Evolutionary conservation across 1,139 yeast genomes (phyloP), one percentile per base, ranked within the genome.

Genomic region (Kluyveromyces sp.): DNA sequence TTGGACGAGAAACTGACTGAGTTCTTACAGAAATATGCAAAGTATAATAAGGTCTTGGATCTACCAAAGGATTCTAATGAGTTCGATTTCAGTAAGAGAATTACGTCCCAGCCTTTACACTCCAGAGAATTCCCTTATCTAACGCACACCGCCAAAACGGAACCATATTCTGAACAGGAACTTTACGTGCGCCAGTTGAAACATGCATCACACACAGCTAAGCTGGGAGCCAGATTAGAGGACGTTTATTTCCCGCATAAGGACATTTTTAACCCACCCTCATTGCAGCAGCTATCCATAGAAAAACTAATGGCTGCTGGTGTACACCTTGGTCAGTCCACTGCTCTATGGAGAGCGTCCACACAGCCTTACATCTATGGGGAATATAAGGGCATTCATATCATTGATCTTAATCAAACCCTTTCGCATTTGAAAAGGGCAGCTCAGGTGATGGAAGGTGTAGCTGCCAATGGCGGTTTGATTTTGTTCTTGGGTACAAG

Each of bases 321-420:
- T 37, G 92, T 92, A 42, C 98, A 92, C 64, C 70, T 92, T 54
- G 98, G 98, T 25, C 96, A 92, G 58, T 76, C 95, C 3, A 83
- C 80, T 32, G 71, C 85, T 3, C 69, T 82, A 53, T 83, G 85
- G 77, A 79, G 95, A 55, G 80, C 92, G n/a, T 75, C 83, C 30
- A 85, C 89, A 37, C 94, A 88, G 64, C 94, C 94, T 11, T 92
- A 73, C 63, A 75, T 92, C 42, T 83, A 83, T 58, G 98, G 97
- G 46, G 82, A 77, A 52, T 87, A 94, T 54, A 80, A 87, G 50
- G 96, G 94, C 13, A 74, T 92, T 45, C 95, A 88, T 63, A 76
- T 92, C 48, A 89, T 92, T 55, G 95, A 89, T 63, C 71, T 89
- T 53, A 92, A 89, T 54, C 80, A 84, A 65, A 92, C 98, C 1